phyloP scores from a whole-genome alignment of 73 alveolate species.

The Paraurostyla sp. region DNA sequence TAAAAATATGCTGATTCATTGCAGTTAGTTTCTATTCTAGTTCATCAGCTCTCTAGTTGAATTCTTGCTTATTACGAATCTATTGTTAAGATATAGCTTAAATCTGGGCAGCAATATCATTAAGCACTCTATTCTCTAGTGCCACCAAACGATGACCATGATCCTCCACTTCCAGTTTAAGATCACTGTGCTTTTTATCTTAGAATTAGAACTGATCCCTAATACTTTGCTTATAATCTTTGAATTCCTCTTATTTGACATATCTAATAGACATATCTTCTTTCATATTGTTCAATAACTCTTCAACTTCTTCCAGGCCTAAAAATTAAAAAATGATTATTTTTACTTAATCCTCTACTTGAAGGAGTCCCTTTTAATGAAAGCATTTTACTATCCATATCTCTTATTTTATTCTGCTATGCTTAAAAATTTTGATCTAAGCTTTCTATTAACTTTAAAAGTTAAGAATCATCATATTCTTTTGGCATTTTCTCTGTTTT shows the following conservation, averaged over 20 bases:
- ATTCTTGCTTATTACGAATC: neutral
- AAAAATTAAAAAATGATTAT: neutral
- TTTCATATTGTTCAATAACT: neutral
- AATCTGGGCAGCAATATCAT: neutral
- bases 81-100: neutral
- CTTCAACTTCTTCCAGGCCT: slow-evolving; percentile 29
- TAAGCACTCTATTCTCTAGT: neutral
- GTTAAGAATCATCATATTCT: neutral
- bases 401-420: neutral
- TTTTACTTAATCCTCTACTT: slow-evolving; percentile 17
- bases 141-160: neutral
- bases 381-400: neutral
- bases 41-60: neutral
- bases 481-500: neutral
- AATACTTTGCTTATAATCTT: neutral
- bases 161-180: neutral
- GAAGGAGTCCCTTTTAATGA: neutral
- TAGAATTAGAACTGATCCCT: neutral
- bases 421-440: neutral
- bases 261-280: slow-evolving; percentile 1
- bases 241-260: slow-evolving; percentile 30
- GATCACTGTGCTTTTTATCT: neutral
- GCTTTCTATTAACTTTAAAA: neutral
- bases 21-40: neutral
- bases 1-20: neutral